A percentile compares a stretch with the other conserved stretches of the same genome.
Evolutionary conservation across 75 land plant genomes (phyloP).

Genomic region (Isoetes taiwanensis): DNA sequence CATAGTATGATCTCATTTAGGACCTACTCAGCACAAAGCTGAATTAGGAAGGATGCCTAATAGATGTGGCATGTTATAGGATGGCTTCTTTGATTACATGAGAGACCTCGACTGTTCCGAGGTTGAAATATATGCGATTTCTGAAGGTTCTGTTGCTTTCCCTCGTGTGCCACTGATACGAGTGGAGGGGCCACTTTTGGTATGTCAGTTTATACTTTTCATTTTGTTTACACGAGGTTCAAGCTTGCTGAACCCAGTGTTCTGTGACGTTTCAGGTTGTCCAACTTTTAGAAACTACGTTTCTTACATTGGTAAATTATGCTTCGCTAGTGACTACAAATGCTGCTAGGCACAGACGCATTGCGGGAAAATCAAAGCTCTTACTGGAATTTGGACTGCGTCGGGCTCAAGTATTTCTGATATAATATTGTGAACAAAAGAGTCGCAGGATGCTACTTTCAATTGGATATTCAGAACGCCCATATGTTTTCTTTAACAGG

Average conservation of each 20-base stretch:
- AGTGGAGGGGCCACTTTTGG: conserved; percentile 84
- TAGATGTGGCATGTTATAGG: conserved; percentile 23
- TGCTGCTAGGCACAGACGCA: conserved; percentile 92
- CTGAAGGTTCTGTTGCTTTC: conserved; percentile 83
- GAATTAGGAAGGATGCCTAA: neutral
- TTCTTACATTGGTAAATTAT: conserved; percentile 81
- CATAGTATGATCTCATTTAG: too few species aligned
- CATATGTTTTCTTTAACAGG: conserved; percentile 27
- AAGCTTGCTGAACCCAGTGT: neutral
- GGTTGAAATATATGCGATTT: conserved; percentile 61
- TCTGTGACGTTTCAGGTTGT: conserved; percentile 35
- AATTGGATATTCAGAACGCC: neutral
- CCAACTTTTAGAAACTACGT: conserved; percentile 79
- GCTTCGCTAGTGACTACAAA: conserved; percentile 92
- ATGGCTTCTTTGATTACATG: conserved; percentile 61
- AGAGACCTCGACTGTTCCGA: conserved; percentile 59
- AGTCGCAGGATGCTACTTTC: neutral
- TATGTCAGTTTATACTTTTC: conserved; percentile 25
- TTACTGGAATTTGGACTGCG: conserved; percentile 91
- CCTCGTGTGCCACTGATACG: conserved; percentile 78
- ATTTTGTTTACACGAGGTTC: neutral
- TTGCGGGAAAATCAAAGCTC: conserved; percentile 76
- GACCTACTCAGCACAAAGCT: too few species aligned
- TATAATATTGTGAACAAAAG: too few species aligned
- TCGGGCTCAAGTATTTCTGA: conserved; percentile 89